Evolutionary conservation across 768 basidiomycete genomes (phyloP), one percentile per base, ranked within the genome.

Genomic region (Boletus vinaceobasis): DNA sequence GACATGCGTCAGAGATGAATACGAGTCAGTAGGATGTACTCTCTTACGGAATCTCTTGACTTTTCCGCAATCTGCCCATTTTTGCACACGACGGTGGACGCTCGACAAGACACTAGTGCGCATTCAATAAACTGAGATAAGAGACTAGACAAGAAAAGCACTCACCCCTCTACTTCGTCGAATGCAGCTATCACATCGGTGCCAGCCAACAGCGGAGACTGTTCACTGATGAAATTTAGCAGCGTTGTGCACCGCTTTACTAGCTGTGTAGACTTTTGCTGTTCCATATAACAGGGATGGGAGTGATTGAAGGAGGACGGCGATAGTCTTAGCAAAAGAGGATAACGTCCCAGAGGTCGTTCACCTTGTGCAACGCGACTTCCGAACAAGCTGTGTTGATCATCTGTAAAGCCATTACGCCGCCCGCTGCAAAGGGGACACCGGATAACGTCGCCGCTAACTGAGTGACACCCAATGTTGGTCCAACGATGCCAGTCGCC

Each of bases 361-460:
- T 53, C 48, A 82, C 83, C 76, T 81, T 83, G 64, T 81, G 75
- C 21, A 75, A 64, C 21, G 72, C 63, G 19, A 83, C 73, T 52
- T 81, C 70, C 7, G 77, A 71, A 58, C 82, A 84, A 19, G 73
- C 56, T 7, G 66, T 53, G n/a, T 70, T 66, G 55, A 84, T 81
- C 51, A 77, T 73, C 56, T 77, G 71, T 9, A 82, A 58, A 0
- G 75, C 56, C 50, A 74, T 65, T 7, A 76, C 77, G 17, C 74
- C 77, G 4, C 77, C 72, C 0, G 77, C 72, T 27, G 75, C 74
- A 42, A 75, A 77, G 6, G 81, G 81, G 4, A 79, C 69, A 44
- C 79, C 79, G 3, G 69, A 73, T 0, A 77, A 47, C 14, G 76
- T 68, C 13, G 75, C 77, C n/a, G 74, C 77, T 33, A 81, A 56